Evolutionary conservation across 441 rosid species (phyloP), one percentile per base, ranked within the genome.

Genomic region (Metrosideros polymorpha): DNA sequence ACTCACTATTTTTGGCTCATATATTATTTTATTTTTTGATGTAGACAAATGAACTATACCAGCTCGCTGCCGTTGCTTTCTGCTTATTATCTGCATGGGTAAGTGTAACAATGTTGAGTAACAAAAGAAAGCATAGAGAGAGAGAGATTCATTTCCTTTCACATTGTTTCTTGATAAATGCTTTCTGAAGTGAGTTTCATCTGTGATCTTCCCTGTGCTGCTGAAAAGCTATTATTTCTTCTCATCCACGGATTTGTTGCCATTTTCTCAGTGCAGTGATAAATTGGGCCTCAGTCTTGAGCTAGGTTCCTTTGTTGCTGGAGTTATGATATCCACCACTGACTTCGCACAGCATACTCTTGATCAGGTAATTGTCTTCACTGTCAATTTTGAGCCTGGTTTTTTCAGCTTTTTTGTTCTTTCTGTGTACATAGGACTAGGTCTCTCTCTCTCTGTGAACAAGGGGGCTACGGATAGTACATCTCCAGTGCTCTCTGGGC

Each of bases 1-100:
- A 22, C 17, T 82, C 9, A 5, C 59, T 45, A 17, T 51, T 66
- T 24, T 45, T 61, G 85, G 84, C 56, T 88, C 84, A 85, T 71
- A 71, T 66, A 35, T 75, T 66, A 75, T 82, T 86, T 89, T 83
- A 39, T 89, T 85, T 71, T 86, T 61, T 82, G 77, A 63, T 91
- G 86, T 93, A 98, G 98, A 95, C 99, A 90, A 98, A 95, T 86
- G 99, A 98, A 90, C 98, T 96, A 83, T 98, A 96, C 91, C 99
- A 98, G 90, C 98, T 98, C 83, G 98, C 99, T 83, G 98, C 95
- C 83, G 98, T 98, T 84, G 99, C 99, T 30, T 98, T 98, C 92
- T 98, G 99, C 95, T 92, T 98, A 86, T 91, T 96, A 90, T 96
- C 99, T 86, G 99, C 99, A 88, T 98, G 99, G 99, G 99, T 98